These are phyloP conservation scores for Acanthamoeba royreba DNA, from an alignment of 208 protist genomes.

Conservation along the genomic window DNA sequence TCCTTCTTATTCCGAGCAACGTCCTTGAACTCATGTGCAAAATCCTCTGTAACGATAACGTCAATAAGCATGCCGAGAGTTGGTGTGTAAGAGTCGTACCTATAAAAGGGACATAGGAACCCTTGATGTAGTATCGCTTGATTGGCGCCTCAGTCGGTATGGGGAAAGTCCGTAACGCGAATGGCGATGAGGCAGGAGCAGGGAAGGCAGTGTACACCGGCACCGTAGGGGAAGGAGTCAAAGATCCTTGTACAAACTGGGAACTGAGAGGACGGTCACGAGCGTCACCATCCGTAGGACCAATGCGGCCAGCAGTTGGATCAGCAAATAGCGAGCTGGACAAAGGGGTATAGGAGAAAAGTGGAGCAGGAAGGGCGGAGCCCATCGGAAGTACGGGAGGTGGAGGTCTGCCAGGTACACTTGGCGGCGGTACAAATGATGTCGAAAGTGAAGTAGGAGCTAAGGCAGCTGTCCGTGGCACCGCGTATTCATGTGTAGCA, in stretches of 20 bases:
- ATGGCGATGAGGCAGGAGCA: neutral
- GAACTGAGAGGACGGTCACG: neutral
- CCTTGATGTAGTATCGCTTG: slow-evolving; percentile 31
- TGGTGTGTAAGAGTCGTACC: neutral
- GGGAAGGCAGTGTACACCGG: neutral
- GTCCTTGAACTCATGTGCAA: neutral
- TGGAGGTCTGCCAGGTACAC: too few species aligned
- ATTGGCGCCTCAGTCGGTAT: neutral
- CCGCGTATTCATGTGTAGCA: too few species aligned
- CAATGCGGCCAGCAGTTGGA: neutral
- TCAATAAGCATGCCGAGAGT: neutral
- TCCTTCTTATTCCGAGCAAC: slow-evolving; percentile 14
- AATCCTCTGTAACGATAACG: neutral
- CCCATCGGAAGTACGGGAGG: too few species aligned
- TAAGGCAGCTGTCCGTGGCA: too few species aligned
- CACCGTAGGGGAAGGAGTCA: neutral
- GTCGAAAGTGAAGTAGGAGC: too few species aligned
- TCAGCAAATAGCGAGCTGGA: neutral
- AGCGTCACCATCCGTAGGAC: neutral
- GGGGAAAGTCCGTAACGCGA: neutral
- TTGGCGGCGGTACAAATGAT: too few species aligned
- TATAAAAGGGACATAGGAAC: neutral
- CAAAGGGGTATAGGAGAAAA: neutral
- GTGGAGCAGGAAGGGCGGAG: neutral
- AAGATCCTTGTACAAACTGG: neutral